Evolutionary conservation across 1,284 basidiomycete species (phyloP).

Genomic region (Ceratobasidium papillatum): DNA sequence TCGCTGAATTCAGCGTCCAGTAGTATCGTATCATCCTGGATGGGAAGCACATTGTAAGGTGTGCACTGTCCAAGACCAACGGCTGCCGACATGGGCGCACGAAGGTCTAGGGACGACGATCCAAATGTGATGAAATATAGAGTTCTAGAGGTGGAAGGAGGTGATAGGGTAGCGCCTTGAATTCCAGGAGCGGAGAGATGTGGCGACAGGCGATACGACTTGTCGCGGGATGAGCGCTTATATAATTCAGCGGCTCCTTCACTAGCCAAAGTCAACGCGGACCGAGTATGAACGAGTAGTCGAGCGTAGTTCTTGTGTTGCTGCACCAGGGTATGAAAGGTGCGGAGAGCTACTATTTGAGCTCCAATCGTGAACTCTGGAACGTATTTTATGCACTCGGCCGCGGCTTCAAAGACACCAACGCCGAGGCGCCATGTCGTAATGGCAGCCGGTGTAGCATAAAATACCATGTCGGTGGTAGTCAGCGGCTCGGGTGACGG

Average conservation of each 20-base stretch:
- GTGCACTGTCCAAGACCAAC: not conserved
- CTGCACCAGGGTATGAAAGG: too few species aligned
- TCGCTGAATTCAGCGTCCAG: not conserved
- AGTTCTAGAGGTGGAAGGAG: not conserved
- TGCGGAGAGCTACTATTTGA: too few species aligned
- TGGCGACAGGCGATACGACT: not conserved
- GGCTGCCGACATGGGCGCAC: not conserved
- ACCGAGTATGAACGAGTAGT: too few species aligned
- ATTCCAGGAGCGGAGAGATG: not conserved
- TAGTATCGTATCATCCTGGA: not conserved
- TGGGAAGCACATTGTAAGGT: not conserved
- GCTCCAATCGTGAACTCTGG: too few species aligned
- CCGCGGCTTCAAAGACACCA: not conserved
- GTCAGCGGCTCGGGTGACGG: not conserved
- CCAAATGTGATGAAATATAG: not conserved
- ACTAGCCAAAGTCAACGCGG: too few species aligned
- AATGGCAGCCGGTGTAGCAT: not conserved
- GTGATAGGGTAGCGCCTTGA: not conserved
- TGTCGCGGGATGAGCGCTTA: too few species aligned
- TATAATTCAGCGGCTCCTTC: too few species aligned
- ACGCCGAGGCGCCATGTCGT: not conserved
- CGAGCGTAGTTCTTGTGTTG: too few species aligned
- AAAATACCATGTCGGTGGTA: not conserved
- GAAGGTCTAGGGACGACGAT: not conserved
- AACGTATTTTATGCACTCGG: too few species aligned